Percentiles rank a stretch among this genome's conserved stretches.
Evolutionary conservation across 371 early-diverging fungal species (phyloP).

Genomic region (Lichtheimia ornata): DNA sequence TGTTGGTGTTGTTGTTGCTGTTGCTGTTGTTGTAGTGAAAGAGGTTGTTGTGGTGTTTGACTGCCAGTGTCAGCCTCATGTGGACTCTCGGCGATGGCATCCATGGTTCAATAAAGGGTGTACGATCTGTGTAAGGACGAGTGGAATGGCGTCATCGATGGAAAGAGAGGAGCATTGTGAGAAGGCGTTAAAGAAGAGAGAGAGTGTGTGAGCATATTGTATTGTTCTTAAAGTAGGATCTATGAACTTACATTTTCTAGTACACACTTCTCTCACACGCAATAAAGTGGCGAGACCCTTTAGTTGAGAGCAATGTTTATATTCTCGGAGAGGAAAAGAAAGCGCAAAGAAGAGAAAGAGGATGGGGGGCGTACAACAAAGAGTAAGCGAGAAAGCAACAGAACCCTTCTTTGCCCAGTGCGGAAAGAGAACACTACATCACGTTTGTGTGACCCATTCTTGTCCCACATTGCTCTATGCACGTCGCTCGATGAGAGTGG

Average conservation of each 20-base stretch:
- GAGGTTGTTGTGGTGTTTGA: neutral
- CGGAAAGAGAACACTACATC: too few relatives aligned
- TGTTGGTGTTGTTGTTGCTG: neutral
- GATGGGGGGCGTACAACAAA: neutral
- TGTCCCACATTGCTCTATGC: too few relatives aligned
- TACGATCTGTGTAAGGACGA: neutral
- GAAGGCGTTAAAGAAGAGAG: neutral
- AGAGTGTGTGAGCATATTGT: neutral
- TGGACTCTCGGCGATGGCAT: conserved; percentile 5
- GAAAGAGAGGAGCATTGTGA: neutral
- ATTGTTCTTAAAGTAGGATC: neutral
- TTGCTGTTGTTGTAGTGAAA: neutral
- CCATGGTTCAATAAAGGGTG: conserved; percentile 3
- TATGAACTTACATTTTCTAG: neutral
- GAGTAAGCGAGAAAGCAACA: neutral
- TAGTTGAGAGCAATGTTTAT: conserved; percentile 1
- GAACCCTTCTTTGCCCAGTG: too few relatives aligned
- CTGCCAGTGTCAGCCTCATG: conserved; percentile 4
- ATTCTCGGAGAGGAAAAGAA: neutral
- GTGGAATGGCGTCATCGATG: neutral
- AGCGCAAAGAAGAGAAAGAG: conserved; percentile 1
- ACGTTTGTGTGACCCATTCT: too few relatives aligned
- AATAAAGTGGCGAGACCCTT: neutral
- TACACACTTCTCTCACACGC: neutral
- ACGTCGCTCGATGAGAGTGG: too few relatives aligned